phyloP scores from a whole-genome alignment of 2,329 filamentous ascomycete species.

The Metarhizium sp. region DNA sequence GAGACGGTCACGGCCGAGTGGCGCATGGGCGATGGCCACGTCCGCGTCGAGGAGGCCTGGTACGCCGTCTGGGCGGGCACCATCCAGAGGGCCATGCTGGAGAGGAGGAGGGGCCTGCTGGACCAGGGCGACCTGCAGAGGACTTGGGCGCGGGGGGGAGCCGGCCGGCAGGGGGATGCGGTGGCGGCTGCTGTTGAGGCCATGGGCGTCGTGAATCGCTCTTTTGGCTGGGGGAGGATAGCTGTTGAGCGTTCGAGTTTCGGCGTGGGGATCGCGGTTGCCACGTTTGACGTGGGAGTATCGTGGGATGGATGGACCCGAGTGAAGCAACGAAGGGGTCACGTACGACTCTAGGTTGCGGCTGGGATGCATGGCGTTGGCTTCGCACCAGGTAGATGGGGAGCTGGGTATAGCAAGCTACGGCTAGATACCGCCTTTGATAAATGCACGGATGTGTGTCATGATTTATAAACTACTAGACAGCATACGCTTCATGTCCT shows the following conservation, averaged over 20 bases:
- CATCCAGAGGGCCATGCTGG: slow-evolving; percentile 49
- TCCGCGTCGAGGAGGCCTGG: slow-evolving; percentile 44
- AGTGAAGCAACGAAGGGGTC: too few relatives aligned
- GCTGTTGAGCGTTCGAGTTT: slow-evolving; percentile 4
- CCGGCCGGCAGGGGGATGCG: slow-evolving; percentile 29
- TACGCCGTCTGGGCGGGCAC: slow-evolving; percentile 53
- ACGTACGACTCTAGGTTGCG: too few relatives aligned
- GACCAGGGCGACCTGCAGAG: slow-evolving; percentile 47
- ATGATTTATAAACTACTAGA: too few relatives aligned
- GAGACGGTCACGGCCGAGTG: slow-evolving; percentile 54
- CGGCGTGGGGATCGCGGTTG: too few relatives aligned
- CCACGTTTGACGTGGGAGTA: too few relatives aligned
- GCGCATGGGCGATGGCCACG: slow-evolving; percentile 26
- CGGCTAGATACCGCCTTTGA: too few relatives aligned
- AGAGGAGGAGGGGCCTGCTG: slow-evolving; percentile 44
- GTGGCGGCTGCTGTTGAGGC: slow-evolving; percentile 39
- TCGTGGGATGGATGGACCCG: too few relatives aligned
- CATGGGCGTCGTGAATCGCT: slow-evolving; percentile 43
- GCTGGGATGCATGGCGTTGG: too few relatives aligned
- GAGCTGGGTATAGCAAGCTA: too few relatives aligned
- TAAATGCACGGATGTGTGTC: too few relatives aligned
- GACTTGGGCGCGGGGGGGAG: slow-evolving; percentile 17
- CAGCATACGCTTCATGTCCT: too few relatives aligned
- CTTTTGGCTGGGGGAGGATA: slow-evolving; percentile 39
- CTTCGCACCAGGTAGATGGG: too few relatives aligned